Base-by-base conservation (phyloP, 352 stramenopile species). In the Phytophthora tentaculata region DNA sequence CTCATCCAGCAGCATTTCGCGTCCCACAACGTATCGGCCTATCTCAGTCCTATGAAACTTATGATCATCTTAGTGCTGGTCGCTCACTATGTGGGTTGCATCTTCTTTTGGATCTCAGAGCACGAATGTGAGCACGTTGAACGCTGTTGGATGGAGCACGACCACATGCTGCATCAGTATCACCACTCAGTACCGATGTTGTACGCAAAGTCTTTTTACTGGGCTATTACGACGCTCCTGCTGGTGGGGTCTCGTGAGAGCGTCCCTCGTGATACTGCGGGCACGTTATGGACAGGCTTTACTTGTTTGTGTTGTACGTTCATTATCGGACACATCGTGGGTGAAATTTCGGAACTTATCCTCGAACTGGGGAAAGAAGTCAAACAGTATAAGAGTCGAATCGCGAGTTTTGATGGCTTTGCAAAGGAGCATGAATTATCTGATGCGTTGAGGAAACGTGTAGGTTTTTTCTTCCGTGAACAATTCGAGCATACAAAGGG, bases 361-460 rank as follows among this genome's bases (percentile, higher is more conserved):
- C 67, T 92, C 5, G 80, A 90, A 19, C 74, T 94, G 23, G 83
- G 84, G 12, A 93, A 93, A 48, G 82, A 94, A 28, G 76, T 50
- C 0, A 92, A 93, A 28, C 71, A 94, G 26, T 84, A 90, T 60
- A 90, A 92, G 48, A 68, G 66, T 16, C 82, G 81, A 0, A 80
- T 92, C 13, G 81, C 91, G 17, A 89, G 76, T 56, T 95, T 94
- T n/a, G 85, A 92, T 41, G 52, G 77, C 1, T 95, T 90, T 51
- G 85, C 84, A 6, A 88, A 91, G 57, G 72, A 88, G 19, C 77
- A 94, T 17, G 66, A 76, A 0, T 51, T 95, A 2, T 59, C 80
- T 0, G 80, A 77, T 12, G 61, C 64, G 0, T 26, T 95, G 2
- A 80, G 81, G 1, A 74, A 74, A 5, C 84, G 87, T 12, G 83